These are phyloP conservation scores for Coleophoma eucalyptorum DNA, from an alignment of 2,329 filamentous ascomycete species.

Conservation along the genomic window DNA sequence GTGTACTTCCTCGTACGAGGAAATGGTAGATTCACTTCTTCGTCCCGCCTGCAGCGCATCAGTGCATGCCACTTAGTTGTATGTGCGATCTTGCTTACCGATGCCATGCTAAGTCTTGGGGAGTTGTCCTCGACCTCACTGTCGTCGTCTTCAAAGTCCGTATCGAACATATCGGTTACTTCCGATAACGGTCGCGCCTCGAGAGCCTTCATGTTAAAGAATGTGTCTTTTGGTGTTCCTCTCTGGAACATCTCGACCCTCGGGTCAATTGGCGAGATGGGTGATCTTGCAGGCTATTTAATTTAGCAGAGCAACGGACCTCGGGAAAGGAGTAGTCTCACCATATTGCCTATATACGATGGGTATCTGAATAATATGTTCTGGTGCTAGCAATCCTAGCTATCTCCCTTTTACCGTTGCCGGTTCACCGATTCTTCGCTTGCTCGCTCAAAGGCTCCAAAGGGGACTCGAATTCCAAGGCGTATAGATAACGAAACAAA, in stretches of 20 bases:
- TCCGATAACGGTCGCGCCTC: constrained; percentile 62
- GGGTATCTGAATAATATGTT: too few species aligned
- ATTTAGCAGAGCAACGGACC: constrained; percentile 14
- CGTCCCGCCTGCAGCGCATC: constrained; percentile 52
- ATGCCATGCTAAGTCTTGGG: constrained; percentile 64
- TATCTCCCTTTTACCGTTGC: constrained; percentile 24
- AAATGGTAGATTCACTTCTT: constrained; percentile 80
- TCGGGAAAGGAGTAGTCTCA: constrained; percentile 6
- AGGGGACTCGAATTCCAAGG: not conserved
- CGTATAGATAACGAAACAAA: constrained; percentile 6
- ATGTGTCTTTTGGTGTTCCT: constrained; percentile 47
- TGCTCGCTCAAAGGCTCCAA: too few species aligned
- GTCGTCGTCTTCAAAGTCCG: constrained; percentile 64
- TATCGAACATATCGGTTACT: constrained; percentile 75
- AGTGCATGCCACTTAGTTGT: constrained; percentile 12
- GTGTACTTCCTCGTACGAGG: constrained; percentile 77
- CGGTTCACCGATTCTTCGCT: constrained; percentile 14
- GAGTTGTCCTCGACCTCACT: constrained; percentile 56
- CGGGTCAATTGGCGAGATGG: constrained; percentile 22
- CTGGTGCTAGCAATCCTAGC: not conserved
- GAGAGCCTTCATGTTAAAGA: constrained; percentile 55
- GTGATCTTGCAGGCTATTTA: constrained; percentile 17
- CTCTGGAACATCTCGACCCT: constrained; percentile 40
- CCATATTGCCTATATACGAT: constrained; percentile 16
- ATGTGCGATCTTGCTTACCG: constrained; percentile 46